phyloP scores from a whole-genome alignment of 148 eudicot genomes.

The Chenopodium suecicum region DNA sequence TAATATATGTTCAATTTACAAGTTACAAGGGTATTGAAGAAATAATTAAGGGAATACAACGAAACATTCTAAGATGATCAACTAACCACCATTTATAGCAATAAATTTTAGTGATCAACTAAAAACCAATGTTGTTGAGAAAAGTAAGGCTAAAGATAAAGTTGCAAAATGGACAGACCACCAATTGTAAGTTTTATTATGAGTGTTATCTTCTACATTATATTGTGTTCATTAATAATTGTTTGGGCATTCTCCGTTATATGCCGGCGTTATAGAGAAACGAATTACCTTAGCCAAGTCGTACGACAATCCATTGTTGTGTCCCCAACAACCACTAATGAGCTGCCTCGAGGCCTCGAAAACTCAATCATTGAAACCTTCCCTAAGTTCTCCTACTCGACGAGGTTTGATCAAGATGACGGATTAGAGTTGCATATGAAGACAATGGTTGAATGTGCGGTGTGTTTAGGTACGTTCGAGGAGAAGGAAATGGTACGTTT shows the following conservation, averaged over 20 bases:
- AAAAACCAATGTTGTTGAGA: background rate
- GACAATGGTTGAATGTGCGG: constrained; percentile 21
- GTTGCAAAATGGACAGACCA: background rate
- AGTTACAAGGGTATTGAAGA: background rate
- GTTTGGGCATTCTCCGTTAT: constrained; percentile 25
- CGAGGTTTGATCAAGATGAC: background rate
- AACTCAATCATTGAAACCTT: constrained; percentile 19
- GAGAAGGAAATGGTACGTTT: constrained; percentile 20
- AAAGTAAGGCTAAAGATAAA: background rate
- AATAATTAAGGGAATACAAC: background rate
- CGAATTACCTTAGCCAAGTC: background rate
- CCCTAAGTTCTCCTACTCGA: constrained; percentile 19
- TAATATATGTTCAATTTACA: too few species aligned
- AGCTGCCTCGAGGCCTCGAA: constrained; percentile 28
- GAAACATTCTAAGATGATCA: background rate
- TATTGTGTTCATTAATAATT: constrained; percentile 11
- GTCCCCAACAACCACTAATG: background rate
- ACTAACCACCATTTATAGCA: background rate
- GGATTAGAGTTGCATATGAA: background rate
- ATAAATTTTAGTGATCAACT: background rate
- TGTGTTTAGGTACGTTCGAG: constrained; percentile 27
- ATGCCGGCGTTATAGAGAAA: constrained; percentile 9
- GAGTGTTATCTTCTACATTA: constrained; percentile 23
- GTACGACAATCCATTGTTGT: background rate
- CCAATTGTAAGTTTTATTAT: background rate